Percentiles rank a stretch among this genome's conserved stretches.
phyloP scores from a whole-genome alignment of 352 stramenopile genomes.

The Plasmopara muralis region DNA sequence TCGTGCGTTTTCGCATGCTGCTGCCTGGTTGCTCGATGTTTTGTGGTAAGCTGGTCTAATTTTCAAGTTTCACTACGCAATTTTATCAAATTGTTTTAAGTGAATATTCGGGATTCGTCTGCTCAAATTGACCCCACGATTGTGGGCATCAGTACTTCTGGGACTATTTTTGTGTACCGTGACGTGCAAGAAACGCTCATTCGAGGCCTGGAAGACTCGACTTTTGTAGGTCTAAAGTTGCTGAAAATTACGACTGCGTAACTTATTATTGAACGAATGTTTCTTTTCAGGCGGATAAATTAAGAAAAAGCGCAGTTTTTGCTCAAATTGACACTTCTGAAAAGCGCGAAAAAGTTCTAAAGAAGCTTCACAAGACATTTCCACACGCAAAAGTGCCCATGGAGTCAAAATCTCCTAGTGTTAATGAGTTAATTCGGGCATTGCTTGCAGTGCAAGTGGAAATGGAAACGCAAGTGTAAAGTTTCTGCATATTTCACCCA shows the following conservation, averaged over 20 bases:
- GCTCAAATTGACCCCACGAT: conserved; percentile 35
- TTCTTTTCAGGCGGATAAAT: conserved; percentile 25
- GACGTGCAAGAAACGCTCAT: conserved; percentile 37
- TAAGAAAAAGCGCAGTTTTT: conserved; percentile 32
- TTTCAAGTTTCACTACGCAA: not conserved
- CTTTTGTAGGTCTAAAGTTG: conserved; percentile 29
- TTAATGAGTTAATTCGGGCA: conserved; percentile 24
- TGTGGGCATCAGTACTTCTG: conserved; percentile 58
- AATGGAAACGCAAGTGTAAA: conserved; percentile 19
- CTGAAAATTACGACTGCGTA: not conserved
- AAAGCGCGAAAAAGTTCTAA: conserved; percentile 37
- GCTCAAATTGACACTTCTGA: conserved; percentile 32
- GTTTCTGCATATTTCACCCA: conserved; percentile 22
- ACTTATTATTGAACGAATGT: not conserved
- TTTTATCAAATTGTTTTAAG: conserved; percentile 9
- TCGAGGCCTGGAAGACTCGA: conserved; percentile 31
- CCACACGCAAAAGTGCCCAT: conserved; percentile 3
- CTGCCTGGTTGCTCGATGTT: conserved; percentile 57
- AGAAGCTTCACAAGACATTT: conserved; percentile 25
- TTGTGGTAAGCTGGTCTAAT: conserved; percentile 37
- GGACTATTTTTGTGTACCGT: conserved; percentile 55
- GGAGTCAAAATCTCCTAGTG: conserved; percentile 2
- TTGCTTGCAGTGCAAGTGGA: conserved; percentile 18
- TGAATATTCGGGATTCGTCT: conserved; percentile 29
- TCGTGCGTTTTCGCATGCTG: conserved; percentile 60